Percentiles rank a stretch among this genome's conserved stretches.
These are phyloP conservation scores for Ottelia alismoides DNA, from an alignment of 106 monocot species.

Conservation along the genomic window DNA sequence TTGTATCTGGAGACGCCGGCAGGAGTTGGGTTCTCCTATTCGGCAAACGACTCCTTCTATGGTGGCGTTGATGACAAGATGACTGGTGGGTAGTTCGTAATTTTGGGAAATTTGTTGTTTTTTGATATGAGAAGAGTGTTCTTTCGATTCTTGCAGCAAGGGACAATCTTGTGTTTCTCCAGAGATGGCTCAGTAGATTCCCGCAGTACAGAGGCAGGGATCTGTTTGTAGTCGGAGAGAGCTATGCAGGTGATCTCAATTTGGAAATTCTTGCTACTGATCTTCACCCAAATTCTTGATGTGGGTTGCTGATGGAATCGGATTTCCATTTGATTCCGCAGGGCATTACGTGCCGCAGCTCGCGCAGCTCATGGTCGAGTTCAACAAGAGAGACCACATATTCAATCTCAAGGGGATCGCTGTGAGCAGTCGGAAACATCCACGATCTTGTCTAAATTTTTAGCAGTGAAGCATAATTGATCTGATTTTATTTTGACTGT, in stretches of 20 bases:
- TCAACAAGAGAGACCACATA: neutral
- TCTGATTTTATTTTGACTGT: neutral
- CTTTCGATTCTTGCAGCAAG: slow-evolving; percentile 4
- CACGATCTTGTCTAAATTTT: too few species aligned
- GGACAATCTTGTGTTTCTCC: slow-evolving; percentile 14
- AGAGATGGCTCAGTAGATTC: slow-evolving; percentile 33
- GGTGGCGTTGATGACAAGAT: neutral
- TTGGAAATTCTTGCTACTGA: too few species aligned
- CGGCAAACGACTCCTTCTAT: slow-evolving; percentile 15
- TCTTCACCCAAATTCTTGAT: too few species aligned
- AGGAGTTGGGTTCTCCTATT: slow-evolving; percentile 20
- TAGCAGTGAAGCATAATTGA: neutral
- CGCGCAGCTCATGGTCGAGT: slow-evolving; percentile 1
- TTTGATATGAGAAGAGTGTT: too few species aligned
- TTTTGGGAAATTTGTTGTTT: too few species aligned
- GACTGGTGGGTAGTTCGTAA: too few species aligned
- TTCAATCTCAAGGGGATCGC: slow-evolving; percentile 22
- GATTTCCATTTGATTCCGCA: too few species aligned
- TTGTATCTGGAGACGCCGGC: slow-evolving; percentile 21
- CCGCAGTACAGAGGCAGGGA: slow-evolving; percentile 18
- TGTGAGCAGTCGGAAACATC: neutral
- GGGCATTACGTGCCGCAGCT: slow-evolving; percentile 21
- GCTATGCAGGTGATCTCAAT: slow-evolving; percentile 17
- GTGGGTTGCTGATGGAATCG: too few species aligned
- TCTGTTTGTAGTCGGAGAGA: slow-evolving; percentile 30